Evolutionary conservation across 805 yeast species (phyloP), one percentile per base, ranked within the genome.

Genomic region (Ogataea dorogensis): DNA sequence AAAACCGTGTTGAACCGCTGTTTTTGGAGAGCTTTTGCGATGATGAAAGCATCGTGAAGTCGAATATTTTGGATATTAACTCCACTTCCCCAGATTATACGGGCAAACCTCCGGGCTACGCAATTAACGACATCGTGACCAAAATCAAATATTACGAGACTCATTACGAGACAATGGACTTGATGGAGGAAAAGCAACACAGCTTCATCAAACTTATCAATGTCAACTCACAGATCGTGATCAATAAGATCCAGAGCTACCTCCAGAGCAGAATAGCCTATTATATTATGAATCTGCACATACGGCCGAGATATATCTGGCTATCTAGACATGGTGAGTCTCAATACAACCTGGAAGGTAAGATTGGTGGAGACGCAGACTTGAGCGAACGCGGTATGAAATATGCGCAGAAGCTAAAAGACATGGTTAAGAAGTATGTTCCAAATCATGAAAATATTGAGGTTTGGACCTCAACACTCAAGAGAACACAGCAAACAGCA

Each of bases 261-360:
- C 66, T 91, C 52, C 95, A 93, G 61, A 81, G 93, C 44, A 76
- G 97, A 52, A 88, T 93, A 45, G 97, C 89, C 13, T 93, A 88
- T 63, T 93, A 88, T 58, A 86, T 93, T 26, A 89, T 93, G 96
- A 93, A 93, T 56, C 67, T 93, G 49, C 97, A 89, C 59, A 85
- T 88, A 50, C 86, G 86, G 58, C 96, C 96, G 17, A 75, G 98
- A 45, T 75, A 82, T 46, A 88, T 93, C 43, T 93, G 95, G 91
- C 70, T 93, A 31, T 86, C 95, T 31, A 77, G 98, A 51, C 98
- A 93, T 55, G 98, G 98, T 17, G 98, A 93, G 64, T 83, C 95
- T 2, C 80, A 79, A 57, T 93, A 81, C 65, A 93, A 93, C 59
- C 71, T 93, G 40, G 88, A 88, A 32, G 97, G 97, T 19, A 87